phyloP scores from a whole-genome alignment of 371 early-diverging fungal species.

The Rhizomucor miehei region DNA sequence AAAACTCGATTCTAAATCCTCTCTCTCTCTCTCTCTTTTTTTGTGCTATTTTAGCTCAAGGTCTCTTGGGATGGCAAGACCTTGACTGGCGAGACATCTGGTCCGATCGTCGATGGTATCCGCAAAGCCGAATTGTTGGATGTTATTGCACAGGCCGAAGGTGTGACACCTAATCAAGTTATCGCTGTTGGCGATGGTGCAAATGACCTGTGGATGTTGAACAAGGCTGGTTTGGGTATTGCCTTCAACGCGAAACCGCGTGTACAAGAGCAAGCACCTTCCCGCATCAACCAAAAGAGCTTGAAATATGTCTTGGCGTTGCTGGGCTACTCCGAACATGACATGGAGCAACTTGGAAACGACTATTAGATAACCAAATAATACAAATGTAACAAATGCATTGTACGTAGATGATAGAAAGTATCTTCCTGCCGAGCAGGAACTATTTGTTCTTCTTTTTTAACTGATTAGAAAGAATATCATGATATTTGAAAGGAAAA shows the following conservation, averaged over 20 bases:
- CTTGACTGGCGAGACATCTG: constrained; percentile 84
- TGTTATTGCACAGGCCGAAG: constrained; percentile 92
- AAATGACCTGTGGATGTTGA: constrained; percentile 98
- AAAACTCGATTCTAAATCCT: too few species aligned
- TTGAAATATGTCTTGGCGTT: constrained; percentile 72
- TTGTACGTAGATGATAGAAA: too few species aligned
- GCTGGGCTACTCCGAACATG: constrained; percentile 48
- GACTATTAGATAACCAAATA: constrained; percentile 6
- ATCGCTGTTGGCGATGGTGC: constrained; percentile 99
- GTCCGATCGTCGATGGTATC: constrained; percentile 87
- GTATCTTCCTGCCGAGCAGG: too few species aligned
- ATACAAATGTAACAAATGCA: background rate
- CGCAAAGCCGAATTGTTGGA: constrained; percentile 93
- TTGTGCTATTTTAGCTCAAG: constrained; percentile 51
- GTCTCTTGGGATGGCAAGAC: constrained; percentile 78
- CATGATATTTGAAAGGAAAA: too few species aligned
- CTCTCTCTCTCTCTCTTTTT: background rate
- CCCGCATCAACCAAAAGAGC: constrained; percentile 91
- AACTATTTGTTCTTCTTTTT: too few species aligned
- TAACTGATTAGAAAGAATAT: too few species aligned
- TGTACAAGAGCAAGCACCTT: constrained; percentile 89
- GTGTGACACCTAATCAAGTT: constrained; percentile 82
- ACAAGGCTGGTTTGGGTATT: constrained; percentile 95
- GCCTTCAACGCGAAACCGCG: constrained; percentile 98
- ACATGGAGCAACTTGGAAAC: constrained; percentile 40